These are phyloP conservation scores for Syzygium grande DNA, from an alignment of 345 rosid genomes.

Conservation along the genomic window DNA sequence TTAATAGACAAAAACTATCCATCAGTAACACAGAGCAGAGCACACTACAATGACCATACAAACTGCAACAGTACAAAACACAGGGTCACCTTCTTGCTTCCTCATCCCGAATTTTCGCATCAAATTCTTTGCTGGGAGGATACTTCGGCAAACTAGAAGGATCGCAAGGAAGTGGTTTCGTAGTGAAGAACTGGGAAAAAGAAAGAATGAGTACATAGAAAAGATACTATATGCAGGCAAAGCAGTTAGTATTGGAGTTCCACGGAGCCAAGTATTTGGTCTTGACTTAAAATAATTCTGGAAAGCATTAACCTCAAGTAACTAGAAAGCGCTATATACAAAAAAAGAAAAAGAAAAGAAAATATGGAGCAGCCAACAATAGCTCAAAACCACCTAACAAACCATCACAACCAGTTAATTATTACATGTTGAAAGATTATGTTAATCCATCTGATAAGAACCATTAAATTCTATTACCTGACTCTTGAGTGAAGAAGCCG, in stretches of 20 bases:
- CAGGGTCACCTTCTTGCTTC: slow-evolving; percentile 75
- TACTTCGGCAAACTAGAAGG: slow-evolving; percentile 94
- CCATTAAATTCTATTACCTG: slow-evolving; percentile 37
- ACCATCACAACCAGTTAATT: not conserved
- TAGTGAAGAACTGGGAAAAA: slow-evolving; percentile 60
- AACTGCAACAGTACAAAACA: not conserved
- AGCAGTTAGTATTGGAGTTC: not conserved
- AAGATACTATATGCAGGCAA: not conserved
- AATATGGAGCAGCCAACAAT: not conserved
- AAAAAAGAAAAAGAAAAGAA: not conserved
- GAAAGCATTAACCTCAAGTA: not conserved
- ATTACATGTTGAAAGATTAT: not conserved
- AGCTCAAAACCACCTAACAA: not conserved
- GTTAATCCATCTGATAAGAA: not conserved
- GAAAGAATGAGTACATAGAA: not conserved
- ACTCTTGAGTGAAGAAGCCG: slow-evolving; percentile 65
- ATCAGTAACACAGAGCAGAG: not conserved
- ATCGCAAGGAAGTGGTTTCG: slow-evolving; percentile 84
- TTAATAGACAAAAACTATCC: not conserved
- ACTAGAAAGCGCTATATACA: not conserved
- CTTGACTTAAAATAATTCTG: not conserved
- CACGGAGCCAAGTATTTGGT: not conserved
- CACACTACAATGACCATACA: not conserved
- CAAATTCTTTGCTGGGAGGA: slow-evolving; percentile 97
- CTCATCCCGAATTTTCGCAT: slow-evolving; percentile 92